A percentile compares a stretch with the other conserved stretches of the same genome.
These are phyloP conservation scores for Trichaptum fuscoviolaceum DNA, from an alignment of 768 basidiomycete species.

Conservation along the genomic window DNA sequence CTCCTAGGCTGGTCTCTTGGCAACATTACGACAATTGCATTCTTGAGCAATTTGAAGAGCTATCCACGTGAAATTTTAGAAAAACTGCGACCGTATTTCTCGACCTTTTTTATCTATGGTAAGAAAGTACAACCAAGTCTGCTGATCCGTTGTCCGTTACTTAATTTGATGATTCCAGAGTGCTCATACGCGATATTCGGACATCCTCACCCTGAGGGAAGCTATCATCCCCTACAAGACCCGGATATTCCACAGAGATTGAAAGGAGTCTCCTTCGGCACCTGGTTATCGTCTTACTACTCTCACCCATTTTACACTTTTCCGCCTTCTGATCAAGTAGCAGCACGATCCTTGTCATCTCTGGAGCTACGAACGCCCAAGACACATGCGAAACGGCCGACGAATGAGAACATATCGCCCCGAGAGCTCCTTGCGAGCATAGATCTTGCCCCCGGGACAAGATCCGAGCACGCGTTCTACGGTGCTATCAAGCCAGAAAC, in stretches of 20 bases:
- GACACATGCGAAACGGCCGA: neutral
- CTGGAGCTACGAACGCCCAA: constrained; percentile 1
- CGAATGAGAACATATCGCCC: neutral
- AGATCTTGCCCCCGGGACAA: neutral
- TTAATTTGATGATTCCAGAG: neutral
- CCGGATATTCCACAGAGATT: neutral
- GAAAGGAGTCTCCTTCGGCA: neutral
- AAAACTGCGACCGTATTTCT: constrained; percentile 14
- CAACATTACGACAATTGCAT: constrained; percentile 15
- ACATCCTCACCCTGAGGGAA: neutral
- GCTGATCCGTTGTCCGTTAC: neutral
- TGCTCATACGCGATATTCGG: neutral
- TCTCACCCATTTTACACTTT: neutral
- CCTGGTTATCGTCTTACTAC: constrained; percentile 1
- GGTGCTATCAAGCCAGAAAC: neutral
- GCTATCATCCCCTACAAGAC: neutral
- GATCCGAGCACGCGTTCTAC: constrained; percentile 1
- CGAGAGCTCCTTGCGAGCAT: neutral
- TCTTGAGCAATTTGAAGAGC: constrained; percentile 17
- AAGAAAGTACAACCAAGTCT: neutral
- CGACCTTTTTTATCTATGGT: constrained; percentile 27
- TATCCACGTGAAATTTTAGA: constrained; percentile 13
- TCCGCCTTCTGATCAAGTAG: too few relatives aligned
- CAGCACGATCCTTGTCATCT: neutral
- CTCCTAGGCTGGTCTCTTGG: constrained; percentile 36